Evolutionary conservation across 352 stramenopile species (phyloP).

Genomic region (Pythium aquatile): DNA sequence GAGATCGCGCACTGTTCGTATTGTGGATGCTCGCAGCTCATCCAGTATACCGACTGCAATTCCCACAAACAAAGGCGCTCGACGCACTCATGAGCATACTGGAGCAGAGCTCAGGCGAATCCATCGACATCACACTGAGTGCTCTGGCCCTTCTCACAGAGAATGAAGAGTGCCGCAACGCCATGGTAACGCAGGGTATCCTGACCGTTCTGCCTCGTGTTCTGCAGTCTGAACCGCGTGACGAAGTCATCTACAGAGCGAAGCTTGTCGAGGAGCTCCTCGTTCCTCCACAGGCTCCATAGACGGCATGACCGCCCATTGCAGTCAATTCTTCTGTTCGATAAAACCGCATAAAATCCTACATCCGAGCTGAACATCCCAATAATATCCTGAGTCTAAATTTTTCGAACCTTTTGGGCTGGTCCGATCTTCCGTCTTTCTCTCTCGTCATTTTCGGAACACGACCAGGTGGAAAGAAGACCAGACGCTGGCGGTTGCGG

Average conservation of each 20-base stretch:
- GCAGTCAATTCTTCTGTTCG: background rate
- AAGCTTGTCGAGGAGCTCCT: constrained; percentile 5
- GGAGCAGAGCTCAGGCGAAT: constrained; percentile 7
- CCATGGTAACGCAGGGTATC: background rate
- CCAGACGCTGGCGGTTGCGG: background rate
- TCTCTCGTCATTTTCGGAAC: background rate
- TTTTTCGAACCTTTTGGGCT: constrained; percentile 13
- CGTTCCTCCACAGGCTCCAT: background rate
- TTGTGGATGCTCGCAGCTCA: constrained; percentile 20
- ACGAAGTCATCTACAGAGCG: constrained; percentile 9
- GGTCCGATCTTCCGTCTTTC: constrained; percentile 2
- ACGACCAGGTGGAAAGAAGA: background rate
- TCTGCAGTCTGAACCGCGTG: background rate
- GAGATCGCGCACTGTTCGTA: constrained; percentile 17
- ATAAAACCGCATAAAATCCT: constrained; percentile 1
- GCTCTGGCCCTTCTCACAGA: constrained; percentile 13
- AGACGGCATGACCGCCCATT: background rate
- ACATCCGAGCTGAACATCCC: background rate
- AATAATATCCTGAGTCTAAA: constrained; percentile 17
- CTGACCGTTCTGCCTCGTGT: constrained; percentile 1
- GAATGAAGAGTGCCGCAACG: constrained; percentile 5
- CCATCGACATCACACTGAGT: constrained; percentile 11
- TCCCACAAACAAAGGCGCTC: constrained; percentile 13
- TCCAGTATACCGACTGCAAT: constrained; percentile 4
- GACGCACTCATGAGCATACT: constrained; percentile 7